These are phyloP conservation scores for Hansenula anomala DNA, from an alignment of 1,139 yeast genomes.

Conservation along the genomic window DNA sequence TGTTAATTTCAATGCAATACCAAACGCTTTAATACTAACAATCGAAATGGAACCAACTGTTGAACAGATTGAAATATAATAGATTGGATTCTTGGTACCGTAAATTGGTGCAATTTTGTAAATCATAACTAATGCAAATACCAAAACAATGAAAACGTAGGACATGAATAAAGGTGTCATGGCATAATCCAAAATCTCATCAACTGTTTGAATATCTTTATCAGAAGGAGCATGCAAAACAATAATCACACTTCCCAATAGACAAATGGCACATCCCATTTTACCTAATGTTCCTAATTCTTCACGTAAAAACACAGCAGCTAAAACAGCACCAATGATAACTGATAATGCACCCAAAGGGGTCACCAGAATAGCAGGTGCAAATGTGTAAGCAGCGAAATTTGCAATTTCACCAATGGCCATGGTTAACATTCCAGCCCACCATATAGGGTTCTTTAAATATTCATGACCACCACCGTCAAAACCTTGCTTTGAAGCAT, in stretches of 20 bases:
- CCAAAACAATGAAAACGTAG: conserved; percentile 57
- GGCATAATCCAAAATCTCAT: conserved; percentile 80
- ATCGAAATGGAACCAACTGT: conserved; percentile 89
- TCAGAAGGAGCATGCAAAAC: conserved; percentile 93
- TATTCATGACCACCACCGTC: conserved; percentile 72
- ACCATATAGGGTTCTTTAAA: conserved; percentile 85
- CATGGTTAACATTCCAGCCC: conserved; percentile 92
- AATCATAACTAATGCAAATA: conserved; percentile 73
- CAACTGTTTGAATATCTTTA: conserved; percentile 83
- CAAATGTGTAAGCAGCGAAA: conserved; percentile 93
- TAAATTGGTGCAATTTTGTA: conserved; percentile 77
- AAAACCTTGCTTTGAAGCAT: conserved; percentile 63
- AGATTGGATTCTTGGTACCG: conserved; percentile 83
- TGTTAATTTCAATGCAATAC: conserved; percentile 84
- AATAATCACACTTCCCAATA: conserved; percentile 85
- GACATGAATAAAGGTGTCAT: conserved; percentile 73
- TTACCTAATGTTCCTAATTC: conserved; percentile 87
- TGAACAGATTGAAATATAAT: conserved; percentile 85
- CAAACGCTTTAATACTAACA: conserved; percentile 91
- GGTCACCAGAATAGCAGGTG: conserved; percentile 89
- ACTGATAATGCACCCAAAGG: conserved; percentile 91
- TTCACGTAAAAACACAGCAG: conserved; percentile 79
- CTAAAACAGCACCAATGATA: conserved; percentile 86
- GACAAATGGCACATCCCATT: conserved; percentile 90
- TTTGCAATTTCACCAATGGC: conserved; percentile 90